Base-by-base conservation (phyloP, 2,329 filamentous ascomycete species). In the Scedosporium boydii region DNA sequence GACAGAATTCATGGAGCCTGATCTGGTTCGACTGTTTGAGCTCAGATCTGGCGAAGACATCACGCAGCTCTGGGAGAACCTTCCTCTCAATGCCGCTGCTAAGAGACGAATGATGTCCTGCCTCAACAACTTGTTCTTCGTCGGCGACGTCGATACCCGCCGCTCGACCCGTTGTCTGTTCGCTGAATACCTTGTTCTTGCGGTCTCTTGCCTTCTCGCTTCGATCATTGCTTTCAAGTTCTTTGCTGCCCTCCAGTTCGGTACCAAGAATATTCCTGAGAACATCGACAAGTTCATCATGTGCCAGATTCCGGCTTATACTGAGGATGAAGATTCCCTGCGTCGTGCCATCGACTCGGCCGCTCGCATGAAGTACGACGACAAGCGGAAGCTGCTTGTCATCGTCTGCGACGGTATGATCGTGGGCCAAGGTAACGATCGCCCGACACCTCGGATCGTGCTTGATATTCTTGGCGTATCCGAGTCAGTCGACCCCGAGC, bases 341-440 rank as follows among this genome's bases (percentile, higher is more conserved):
- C 91, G 95, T 62, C 93, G 93, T 80, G 95, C 95, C 64, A 96
- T 99, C 69, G 95, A 99, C 74, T 99, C 95, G 0, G 90, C 91
- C 64, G 93, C 95, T 29, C 85, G 92, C 65, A 97, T 97, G 92
- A 87, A 87, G 67, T 99, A 99, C 72, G 95, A 99, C 70, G 93
- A 99, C 73, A 99, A 99, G 80, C 91, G 95, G 71, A 99, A 99
- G 80, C 82, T 99, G 12, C 80, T 99, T 27, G 86, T 96, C 67
- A 82, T 99, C 65, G 82, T 99, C 66, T 99, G 95, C 70, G 95
- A 99, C 71, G 95, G 95, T 76, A 98, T 99, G 93, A 99, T 99
- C 79, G 96, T 99, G 67, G 95, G 95, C 70, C 93, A 97, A 77
- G 95, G 95, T 71, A 99, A 99, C 76, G 95, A 99, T 73, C 86